These are phyloP conservation scores for Fusarium foetens DNA, from an alignment of 2,329 filamentous ascomycete species.

Conservation along the genomic window DNA sequence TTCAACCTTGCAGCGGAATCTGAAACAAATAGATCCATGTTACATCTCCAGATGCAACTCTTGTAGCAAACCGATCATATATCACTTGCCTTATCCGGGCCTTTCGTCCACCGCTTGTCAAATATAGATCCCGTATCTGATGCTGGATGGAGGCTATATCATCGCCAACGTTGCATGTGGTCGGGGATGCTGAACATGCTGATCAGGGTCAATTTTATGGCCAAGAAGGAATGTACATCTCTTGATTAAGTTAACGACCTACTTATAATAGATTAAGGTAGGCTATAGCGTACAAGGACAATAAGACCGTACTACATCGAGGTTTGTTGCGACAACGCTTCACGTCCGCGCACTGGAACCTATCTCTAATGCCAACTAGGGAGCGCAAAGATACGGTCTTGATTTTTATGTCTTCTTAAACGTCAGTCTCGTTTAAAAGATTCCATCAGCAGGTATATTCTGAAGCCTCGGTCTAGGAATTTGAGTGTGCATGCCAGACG, in stretches of 20 bases:
- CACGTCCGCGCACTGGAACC: not conserved
- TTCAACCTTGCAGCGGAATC: not conserved
- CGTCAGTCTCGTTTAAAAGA: not conserved
- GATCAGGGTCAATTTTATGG: not conserved
- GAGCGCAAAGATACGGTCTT: not conserved
- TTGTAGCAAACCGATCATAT: not conserved
- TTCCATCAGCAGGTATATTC: not conserved
- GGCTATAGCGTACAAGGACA: not conserved
- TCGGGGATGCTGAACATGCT: not conserved
- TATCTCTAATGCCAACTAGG: not conserved
- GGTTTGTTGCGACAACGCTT: not conserved
- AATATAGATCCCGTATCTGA: not conserved
- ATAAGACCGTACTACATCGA: not conserved
- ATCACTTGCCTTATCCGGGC: not conserved
- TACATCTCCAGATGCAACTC: not conserved
- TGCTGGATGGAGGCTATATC: not conserved
- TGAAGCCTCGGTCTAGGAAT: not conserved
- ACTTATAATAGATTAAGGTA: not conserved
- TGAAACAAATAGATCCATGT: conserved; percentile 12
- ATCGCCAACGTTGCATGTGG: not conserved
- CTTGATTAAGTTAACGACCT: not conserved
- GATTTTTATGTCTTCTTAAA: not conserved
- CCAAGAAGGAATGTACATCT: not conserved
- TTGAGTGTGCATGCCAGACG: not conserved
- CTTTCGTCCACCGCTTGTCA: not conserved